phyloP scores from a whole-genome alignment of 1,139 yeast species.

The Blastobotrys capitulatus region DNA sequence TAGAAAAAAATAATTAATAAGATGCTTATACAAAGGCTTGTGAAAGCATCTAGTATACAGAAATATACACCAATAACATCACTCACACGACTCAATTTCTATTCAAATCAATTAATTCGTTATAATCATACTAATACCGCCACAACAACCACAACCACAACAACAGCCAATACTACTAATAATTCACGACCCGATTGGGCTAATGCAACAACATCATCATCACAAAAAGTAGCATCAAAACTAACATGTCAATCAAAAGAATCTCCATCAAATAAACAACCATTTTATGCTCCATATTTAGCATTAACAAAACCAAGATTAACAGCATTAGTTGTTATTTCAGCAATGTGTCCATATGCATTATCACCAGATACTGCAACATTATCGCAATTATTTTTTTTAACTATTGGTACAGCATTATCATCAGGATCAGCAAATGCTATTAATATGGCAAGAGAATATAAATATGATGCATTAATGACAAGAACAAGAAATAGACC shows the following conservation, averaged over 20 bases:
- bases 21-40: constrained; percentile 8
- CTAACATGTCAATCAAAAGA: constrained; percentile 26
- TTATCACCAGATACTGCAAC: constrained; percentile 79
- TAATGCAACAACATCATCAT: background rate
- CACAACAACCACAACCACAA: background rate
- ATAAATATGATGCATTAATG: constrained; percentile 84
- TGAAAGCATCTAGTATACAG: background rate
- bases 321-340: constrained; percentile 79
- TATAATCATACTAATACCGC: background rate
- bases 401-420: constrained; percentile 80
- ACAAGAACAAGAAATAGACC: constrained; percentile 86
- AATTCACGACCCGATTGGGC: constrained; percentile 11
- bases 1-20: too few species aligned
- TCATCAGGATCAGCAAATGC: constrained; percentile 96
- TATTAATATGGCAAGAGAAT: constrained; percentile 95
- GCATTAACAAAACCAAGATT: constrained; percentile 85
- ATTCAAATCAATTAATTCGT: constrained; percentile 1
- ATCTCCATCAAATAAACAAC: constrained; percentile 6
- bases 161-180: background rate
- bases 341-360: constrained; percentile 92
- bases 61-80: background rate
- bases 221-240: constrained; percentile 7
- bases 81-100: background rate
- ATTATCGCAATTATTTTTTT: constrained; percentile 57
- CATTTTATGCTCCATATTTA: constrained; percentile 41